These are phyloP conservation scores for Ustilago trichophora DNA, from an alignment of 1,284 basidiomycete genomes.

Conservation along the genomic window DNA sequence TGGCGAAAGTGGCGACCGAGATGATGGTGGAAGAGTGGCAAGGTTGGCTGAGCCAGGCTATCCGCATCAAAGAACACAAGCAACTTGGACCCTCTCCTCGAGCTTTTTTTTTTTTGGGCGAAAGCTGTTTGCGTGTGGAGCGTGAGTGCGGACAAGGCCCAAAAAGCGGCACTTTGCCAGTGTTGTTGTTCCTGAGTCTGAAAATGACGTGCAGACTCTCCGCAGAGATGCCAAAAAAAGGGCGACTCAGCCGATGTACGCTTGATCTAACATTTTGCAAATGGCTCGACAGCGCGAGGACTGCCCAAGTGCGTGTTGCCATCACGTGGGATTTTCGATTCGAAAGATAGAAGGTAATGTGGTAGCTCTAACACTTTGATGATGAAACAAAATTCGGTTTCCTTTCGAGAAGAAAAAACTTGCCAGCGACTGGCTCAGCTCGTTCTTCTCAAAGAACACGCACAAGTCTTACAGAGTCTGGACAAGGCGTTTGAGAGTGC, in stretches of 20 bases:
- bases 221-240: neutral
- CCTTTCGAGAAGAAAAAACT: slow-evolving; percentile 32
- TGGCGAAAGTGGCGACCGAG: slow-evolving; percentile 1
- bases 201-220: slow-evolving; percentile 15
- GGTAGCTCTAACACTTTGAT: slow-evolving; percentile 24
- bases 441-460: no score
- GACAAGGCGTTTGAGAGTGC: no score
- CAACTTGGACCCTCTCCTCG: slow-evolving; percentile 14
- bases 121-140: slow-evolving; percentile 16
- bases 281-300: neutral
- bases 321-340: slow-evolving; percentile 12
- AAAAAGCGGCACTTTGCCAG: slow-evolving; percentile 8
- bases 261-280: slow-evolving; percentile 8
- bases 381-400: no score
- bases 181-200: neutral
- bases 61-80: no score
- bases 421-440: slow-evolving; percentile 4
- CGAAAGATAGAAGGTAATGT: no score
- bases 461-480: no score
- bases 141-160: neutral
- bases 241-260: slow-evolving; percentile 19
- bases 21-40: slow-evolving; percentile 18
- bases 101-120: slow-evolving; percentile 3
- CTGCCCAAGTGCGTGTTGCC: neutral
- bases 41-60: no score